Percentiles rank a stretch among this genome's conserved stretches.
Evolutionary conservation across 352 stramenopile species (phyloP).

Genomic region (Pythium pyrilobum): DNA sequence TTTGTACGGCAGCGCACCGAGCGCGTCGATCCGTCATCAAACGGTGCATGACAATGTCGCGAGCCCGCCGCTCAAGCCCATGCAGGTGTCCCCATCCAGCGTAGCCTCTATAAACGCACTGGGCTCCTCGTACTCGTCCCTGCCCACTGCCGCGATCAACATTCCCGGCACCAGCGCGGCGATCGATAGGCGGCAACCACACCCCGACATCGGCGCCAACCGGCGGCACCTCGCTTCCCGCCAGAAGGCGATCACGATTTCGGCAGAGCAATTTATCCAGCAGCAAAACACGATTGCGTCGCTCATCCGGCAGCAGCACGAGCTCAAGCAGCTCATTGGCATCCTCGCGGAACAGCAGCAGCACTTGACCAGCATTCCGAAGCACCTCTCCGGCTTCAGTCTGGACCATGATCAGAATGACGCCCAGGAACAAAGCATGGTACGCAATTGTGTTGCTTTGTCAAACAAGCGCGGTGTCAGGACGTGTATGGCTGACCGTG

Average conservation of each 20-base stretch:
- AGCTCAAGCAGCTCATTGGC: constrained; percentile 78
- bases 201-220: constrained; percentile 9
- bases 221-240: constrained; percentile 20
- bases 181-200: not conserved
- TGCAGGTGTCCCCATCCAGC: not conserved
- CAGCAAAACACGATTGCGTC: constrained; percentile 81
- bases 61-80: constrained; percentile 2
- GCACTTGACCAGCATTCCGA: constrained; percentile 63
- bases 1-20: constrained; percentile 5
- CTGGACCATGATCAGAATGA: constrained; percentile 35
- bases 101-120: not conserved
- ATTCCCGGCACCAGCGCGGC: no score
- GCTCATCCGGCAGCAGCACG: constrained; percentile 74
- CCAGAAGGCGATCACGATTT: constrained; percentile 67
- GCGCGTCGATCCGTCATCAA: constrained; percentile 1
- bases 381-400: constrained; percentile 61
- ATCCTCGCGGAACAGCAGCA: constrained; percentile 77
- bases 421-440: constrained; percentile 48
- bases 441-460: no score
- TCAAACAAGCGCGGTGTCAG: no score
- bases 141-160: no score
- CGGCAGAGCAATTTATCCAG: constrained; percentile 63
- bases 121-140: constrained; percentile 14
- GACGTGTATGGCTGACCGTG: no score
- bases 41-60: constrained; percentile 1